Conservation (phyloP, 2,329 filamentous ascomycete genomes). For the Zymoseptoria ardabiliae region DNA sequence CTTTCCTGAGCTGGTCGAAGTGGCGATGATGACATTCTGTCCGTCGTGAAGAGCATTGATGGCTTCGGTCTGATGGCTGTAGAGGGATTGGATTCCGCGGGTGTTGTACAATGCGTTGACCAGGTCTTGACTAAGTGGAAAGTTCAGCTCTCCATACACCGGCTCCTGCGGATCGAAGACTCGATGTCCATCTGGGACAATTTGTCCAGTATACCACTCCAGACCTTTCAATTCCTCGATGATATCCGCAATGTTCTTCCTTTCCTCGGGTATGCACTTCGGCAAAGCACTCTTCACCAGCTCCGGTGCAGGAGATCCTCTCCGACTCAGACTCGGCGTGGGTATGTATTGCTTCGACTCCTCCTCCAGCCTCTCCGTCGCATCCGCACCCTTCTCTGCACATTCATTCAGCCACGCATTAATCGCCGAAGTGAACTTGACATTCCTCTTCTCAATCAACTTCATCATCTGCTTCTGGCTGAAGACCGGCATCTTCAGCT, state of each 20-base stretch:
- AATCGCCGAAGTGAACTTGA: slow-evolving; percentile 71
- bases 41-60: slow-evolving; percentile 81
- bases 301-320: slow-evolving; percentile 36
- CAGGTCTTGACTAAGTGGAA: slow-evolving; percentile 77
- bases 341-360: slow-evolving; percentile 59
- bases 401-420: slow-evolving; percentile 72
- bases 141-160: slow-evolving; percentile 75
- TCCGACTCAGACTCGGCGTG: slow-evolving; percentile 42
- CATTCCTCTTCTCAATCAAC: slow-evolving; percentile 82
- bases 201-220: slow-evolving; percentile 85
- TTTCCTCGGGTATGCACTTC: slow-evolving; percentile 66
- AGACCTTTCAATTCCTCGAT: slow-evolving; percentile 72
- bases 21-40: slow-evolving; percentile 82
- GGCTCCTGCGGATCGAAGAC: slow-evolving; percentile 81
- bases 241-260: slow-evolving; percentile 76
- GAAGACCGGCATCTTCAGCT: slow-evolving; percentile 84
- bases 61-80: slow-evolving; percentile 86
- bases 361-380: slow-evolving; percentile 56
- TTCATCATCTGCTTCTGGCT: slow-evolving; percentile 86
- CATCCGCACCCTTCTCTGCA: slow-evolving; percentile 55
- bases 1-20: slow-evolving; percentile 93
- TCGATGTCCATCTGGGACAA: slow-evolving; percentile 86
- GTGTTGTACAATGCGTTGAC: slow-evolving; percentile 97
- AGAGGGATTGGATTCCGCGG: slow-evolving; percentile 76
- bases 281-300: slow-evolving; percentile 46